Base-by-base conservation (phyloP, 257 asterid species). In the Solanum boliviense region DNA sequence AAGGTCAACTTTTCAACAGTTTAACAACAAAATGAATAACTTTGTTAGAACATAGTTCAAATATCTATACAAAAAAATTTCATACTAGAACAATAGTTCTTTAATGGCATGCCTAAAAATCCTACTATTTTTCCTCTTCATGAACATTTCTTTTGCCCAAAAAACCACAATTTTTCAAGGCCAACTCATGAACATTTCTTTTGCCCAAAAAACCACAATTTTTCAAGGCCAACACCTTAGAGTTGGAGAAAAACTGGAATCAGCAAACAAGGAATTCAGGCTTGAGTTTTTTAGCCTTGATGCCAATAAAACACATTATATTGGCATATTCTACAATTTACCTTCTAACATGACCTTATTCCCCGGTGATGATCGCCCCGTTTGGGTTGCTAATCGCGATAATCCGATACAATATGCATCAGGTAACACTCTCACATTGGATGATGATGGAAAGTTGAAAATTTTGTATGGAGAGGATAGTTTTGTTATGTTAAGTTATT, bases 371-470 rank as follows among this genome's bases (percentile, higher is more conserved):
- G 23, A 84, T n/a, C 35, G 84, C 4, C 75, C 91, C 7, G 76
- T 89, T 74, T 91, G 93, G 93, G 83, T 89, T 9, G 93, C 88
- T 23, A 91, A 89, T 60, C 85, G 92, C 34, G 79, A 88, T 84
- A 46, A 4, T 35, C 93, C 89, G 0, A 44, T 79, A 16, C 82
- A 78, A 10, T 89, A 90, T 81, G 83, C 85, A 65, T 84, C 87
- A 4, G 89, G 87, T 73, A 73, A 15, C 23, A 65, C 9, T 27
- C 90, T 91, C 20, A 67, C 86, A 79, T 71, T 91, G 36, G 89
- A 75, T 27, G 3, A 9, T 15, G 87, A 88, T 31, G 91, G 93
- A 38, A 46, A 70, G 62, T 39, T 91, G 23, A 89, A 68, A 48
- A 74, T 91, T 82, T 56, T 68, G 0, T 84, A 81, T 83, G 84